These are phyloP conservation scores for Wickerhamiella kurtzmanii DNA, from an alignment of 805 yeast genomes.

Conservation along the genomic window DNA sequence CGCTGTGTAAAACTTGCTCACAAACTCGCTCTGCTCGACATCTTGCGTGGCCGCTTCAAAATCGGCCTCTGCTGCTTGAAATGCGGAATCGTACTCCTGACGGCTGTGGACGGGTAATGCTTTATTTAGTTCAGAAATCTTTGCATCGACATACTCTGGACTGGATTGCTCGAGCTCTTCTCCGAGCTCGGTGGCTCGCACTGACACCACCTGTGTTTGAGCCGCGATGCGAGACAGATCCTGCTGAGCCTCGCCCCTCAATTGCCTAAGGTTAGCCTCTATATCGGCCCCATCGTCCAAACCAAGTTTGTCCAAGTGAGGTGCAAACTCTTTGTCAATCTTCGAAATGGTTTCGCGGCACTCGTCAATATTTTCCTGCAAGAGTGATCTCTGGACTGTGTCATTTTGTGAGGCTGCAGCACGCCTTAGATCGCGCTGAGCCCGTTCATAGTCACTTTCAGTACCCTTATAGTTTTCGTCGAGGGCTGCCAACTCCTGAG, in stretches of 20 bases:
- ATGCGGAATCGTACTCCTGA: slow-evolving; percentile 27
- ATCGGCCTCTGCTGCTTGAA: slow-evolving; percentile 40
- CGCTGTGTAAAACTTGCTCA: slow-evolving; percentile 51
- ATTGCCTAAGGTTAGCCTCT: neutral
- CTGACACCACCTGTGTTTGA: neutral
- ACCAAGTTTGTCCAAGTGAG: neutral
- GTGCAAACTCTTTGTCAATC: neutral
- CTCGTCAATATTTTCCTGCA: neutral
- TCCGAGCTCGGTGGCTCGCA: too few species aligned
- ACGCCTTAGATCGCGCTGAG: neutral
- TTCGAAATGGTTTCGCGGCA: neutral
- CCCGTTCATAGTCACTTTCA: neutral
- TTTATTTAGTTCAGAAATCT: neutral
- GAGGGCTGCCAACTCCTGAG: neutral
- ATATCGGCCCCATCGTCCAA: neutral
- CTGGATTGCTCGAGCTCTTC: too few species aligned
- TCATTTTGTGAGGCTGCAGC: neutral
- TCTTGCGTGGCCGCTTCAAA: slow-evolving; percentile 49
- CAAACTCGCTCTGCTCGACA: slow-evolving; percentile 53
- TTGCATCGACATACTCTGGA: too few species aligned
- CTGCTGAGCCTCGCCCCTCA: neutral
- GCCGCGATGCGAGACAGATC: neutral
- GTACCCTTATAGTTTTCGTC: neutral
- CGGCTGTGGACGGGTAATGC: neutral
- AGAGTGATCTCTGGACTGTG: neutral